These are phyloP conservation scores for Pezicula carpinea DNA, from an alignment of 2,329 filamentous ascomycete genomes.

Conservation along the genomic window DNA sequence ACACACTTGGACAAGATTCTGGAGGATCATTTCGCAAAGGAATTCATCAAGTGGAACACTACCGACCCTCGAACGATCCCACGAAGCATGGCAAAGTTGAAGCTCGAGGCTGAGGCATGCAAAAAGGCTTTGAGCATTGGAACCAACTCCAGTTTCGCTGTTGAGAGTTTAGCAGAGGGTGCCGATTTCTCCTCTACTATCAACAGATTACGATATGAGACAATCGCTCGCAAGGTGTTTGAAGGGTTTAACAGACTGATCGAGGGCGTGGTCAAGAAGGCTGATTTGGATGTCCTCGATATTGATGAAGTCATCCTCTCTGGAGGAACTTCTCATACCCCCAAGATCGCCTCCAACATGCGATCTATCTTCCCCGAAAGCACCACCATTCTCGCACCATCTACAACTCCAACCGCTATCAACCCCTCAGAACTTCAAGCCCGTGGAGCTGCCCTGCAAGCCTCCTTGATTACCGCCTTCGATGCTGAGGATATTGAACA, in stretches of 20 bases:
- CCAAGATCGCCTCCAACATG: slow-evolving; percentile 82
- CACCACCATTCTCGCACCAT: slow-evolving; percentile 76
- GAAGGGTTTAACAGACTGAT: slow-evolving; percentile 83
- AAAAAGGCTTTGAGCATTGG: slow-evolving; percentile 91
- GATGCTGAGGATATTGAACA: slow-evolving; percentile 91
- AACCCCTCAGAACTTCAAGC: slow-evolving; percentile 91
- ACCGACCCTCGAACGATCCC: slow-evolving; percentile 79
- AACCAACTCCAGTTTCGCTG: slow-evolving; percentile 82
- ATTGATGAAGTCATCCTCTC: slow-evolving; percentile 92
- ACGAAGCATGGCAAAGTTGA: slow-evolving; percentile 83
- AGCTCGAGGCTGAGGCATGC: slow-evolving; percentile 82
- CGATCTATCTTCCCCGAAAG: slow-evolving; percentile 73
- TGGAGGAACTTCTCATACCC: slow-evolving; percentile 88
- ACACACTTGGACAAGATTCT: slow-evolving; percentile 82
- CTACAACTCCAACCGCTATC: slow-evolving; percentile 71
- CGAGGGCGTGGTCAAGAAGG: slow-evolving; percentile 83
- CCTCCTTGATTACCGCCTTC: slow-evolving; percentile 90
- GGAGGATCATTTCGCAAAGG: slow-evolving; percentile 96
- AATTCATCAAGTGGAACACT: slow-evolving; percentile 93
- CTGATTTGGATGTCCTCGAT: slow-evolving; percentile 84
- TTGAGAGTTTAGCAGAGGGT: slow-evolving; percentile 85
- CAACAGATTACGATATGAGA: slow-evolving; percentile 91
- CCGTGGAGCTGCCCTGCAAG: slow-evolving; percentile 91
- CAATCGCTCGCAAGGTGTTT: slow-evolving; percentile 81
- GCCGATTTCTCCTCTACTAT: slow-evolving; percentile 88